Conservation (phyloP, 2,329 filamentous ascomycete genomes). For the Phyllosticta paracitricarpa region DNA sequence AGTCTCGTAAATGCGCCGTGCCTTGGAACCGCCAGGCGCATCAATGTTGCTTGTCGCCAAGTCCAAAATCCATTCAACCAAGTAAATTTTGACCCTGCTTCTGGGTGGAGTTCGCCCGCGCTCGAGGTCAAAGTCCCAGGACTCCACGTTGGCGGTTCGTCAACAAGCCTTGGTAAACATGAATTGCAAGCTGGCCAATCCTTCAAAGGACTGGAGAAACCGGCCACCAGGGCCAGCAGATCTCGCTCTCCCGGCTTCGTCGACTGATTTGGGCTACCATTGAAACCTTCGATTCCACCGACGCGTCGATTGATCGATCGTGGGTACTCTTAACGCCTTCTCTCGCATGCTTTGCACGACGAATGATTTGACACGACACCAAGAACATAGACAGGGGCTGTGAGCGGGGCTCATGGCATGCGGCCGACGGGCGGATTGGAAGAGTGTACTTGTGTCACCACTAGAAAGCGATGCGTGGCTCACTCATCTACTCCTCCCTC, state of each 20-base stretch:
- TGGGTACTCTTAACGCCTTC: neutral
- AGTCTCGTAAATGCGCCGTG: slow-evolving; percentile 2
- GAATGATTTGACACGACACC: slow-evolving; percentile 10
- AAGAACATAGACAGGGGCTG: slow-evolving; percentile 4
- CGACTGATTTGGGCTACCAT: neutral
- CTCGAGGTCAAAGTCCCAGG: neutral
- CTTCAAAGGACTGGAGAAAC: neutral
- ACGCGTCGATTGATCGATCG: neutral
- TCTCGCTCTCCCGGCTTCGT: neutral
- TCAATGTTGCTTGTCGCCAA: neutral
- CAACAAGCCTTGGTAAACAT: neutral
- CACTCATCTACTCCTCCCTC: neutral
- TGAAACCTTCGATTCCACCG: neutral
- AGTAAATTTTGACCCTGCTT: neutral
- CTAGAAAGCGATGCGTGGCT: neutral
- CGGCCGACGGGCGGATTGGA: neutral
- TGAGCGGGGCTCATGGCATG: neutral
- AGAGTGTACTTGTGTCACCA: neutral
- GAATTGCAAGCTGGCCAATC: neutral
- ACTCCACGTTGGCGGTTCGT: neutral
- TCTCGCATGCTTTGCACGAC: neutral
- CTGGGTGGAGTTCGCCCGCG: too few species aligned
- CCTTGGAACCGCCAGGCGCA: neutral
- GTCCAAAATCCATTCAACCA: neutral
- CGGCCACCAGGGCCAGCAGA: neutral